These are phyloP conservation scores for Phytophthora podocarpi DNA, from an alignment of 352 stramenopile species.

Conservation along the genomic window DNA sequence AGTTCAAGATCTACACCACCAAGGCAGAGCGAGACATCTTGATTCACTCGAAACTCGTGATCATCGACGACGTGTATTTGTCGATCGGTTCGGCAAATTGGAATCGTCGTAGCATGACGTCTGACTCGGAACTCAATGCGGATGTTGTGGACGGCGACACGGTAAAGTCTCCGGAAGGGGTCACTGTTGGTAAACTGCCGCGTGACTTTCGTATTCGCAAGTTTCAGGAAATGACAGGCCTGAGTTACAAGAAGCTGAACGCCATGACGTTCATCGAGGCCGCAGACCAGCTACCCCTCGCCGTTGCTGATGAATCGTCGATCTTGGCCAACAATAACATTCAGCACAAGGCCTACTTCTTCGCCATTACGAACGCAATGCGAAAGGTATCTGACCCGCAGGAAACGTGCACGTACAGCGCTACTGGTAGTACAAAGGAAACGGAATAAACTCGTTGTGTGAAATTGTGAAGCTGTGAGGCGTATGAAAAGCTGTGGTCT, in stretches of 20 bases:
- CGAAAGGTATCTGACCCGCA: constrained; percentile 24
- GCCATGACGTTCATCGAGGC: constrained; percentile 57
- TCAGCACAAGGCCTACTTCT: constrained; percentile 22
- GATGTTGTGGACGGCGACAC: constrained; percentile 49
- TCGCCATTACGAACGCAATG: constrained; percentile 19
- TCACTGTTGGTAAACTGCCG: constrained; percentile 41
- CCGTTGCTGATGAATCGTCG: constrained; percentile 18
- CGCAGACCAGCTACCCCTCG: constrained; percentile 24
- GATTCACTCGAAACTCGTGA: constrained; percentile 54
- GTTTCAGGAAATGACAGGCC: constrained; percentile 60
- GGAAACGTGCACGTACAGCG: constrained; percentile 20
- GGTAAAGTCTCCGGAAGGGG: constrained; percentile 21
- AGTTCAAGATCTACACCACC: constrained; percentile 41
- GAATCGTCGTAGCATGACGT: constrained; percentile 49
- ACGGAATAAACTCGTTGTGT: constrained; percentile 8
- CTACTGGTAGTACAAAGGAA: not conserved
- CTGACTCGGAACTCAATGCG: constrained; percentile 54
- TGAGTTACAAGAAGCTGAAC: constrained; percentile 46
- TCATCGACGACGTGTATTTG: too few species aligned
- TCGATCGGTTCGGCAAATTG: constrained; percentile 64
- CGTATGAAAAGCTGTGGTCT: too few species aligned
- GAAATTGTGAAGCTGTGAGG: not conserved
- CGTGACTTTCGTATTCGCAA: constrained; percentile 63
- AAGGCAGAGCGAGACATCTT: constrained; percentile 38
- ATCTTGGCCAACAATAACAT: constrained; percentile 31